These are phyloP conservation scores for Globisporangium alternatum DNA, from an alignment of 352 stramenopile species.

Conservation along the genomic window DNA sequence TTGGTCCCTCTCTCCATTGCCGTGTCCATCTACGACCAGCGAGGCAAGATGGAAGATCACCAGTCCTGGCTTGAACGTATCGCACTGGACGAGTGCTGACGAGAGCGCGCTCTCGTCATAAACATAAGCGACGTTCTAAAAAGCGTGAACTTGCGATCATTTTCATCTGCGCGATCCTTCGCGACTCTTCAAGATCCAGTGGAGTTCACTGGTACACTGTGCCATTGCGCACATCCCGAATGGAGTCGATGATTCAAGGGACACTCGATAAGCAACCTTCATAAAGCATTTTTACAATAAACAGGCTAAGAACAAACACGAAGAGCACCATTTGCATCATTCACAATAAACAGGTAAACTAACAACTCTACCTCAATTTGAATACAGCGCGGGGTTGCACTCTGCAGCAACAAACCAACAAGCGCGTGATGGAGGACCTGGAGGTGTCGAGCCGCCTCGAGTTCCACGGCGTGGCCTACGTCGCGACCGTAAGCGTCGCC, in stretches of 20 bases:
- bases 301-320: neutral
- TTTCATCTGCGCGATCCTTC: neutral
- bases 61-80: too few relatives aligned
- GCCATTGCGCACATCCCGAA: neutral
- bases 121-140: too few relatives aligned
- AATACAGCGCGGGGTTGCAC: neutral
- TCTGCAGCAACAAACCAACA: neutral
- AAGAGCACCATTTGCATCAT: neutral
- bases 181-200: conserved; percentile 5
- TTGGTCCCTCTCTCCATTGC: too few relatives aligned
- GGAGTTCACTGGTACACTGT: neutral
- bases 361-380: neutral
- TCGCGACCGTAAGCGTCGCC: conserved; percentile 63
- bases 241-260: neutral
- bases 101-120: too few relatives aligned
- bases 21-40: too few relatives aligned
- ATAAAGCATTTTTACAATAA: neutral
- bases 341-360: neutral
- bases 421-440: conserved; percentile 31
- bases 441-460: conserved; percentile 60
- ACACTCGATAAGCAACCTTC: neutral
- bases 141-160: neutral
- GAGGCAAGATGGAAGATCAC: too few relatives aligned
- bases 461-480: conserved; percentile 73
- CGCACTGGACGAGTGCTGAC: too few relatives aligned